A percentile compares a stretch with the other conserved stretches of the same genome.
Conservation (phyloP, 257 asterid genomes). For the Nicotiana otophora region DNA sequence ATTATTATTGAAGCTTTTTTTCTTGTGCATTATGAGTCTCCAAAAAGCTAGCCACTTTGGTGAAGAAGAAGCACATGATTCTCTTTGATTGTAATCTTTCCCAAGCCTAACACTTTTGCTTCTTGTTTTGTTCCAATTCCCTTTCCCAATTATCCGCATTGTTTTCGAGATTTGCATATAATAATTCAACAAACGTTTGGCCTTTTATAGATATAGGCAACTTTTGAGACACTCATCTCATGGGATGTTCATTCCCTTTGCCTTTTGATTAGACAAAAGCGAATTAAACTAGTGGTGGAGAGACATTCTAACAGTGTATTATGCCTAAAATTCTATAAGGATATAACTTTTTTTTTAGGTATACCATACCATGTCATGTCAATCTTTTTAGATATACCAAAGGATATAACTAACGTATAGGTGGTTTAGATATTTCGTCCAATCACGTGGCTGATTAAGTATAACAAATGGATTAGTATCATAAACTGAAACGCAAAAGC, state of each 20-base stretch:
- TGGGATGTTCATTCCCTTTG: background rate
- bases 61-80: background rate
- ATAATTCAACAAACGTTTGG: background rate
- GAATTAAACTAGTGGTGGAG: background rate
- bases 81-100: constrained; percentile 16
- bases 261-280: background rate
- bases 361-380: no score
- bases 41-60: constrained; percentile 48
- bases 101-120: constrained; percentile 51
- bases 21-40: constrained; percentile 31
- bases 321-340: background rate
- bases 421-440: background rate
- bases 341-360: background rate
- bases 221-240: background rate
- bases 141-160: background rate
- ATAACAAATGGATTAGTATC: background rate
- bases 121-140: constrained; percentile 38
- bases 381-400: no score
- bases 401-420: background rate
- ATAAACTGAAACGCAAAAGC: background rate
- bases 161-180: background rate
- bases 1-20: constrained; percentile 17
- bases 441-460: background rate
- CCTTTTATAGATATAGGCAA: background rate
- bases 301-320: background rate